Conservation (phyloP, 148 eudicot species). For the Cornus kousa region DNA sequence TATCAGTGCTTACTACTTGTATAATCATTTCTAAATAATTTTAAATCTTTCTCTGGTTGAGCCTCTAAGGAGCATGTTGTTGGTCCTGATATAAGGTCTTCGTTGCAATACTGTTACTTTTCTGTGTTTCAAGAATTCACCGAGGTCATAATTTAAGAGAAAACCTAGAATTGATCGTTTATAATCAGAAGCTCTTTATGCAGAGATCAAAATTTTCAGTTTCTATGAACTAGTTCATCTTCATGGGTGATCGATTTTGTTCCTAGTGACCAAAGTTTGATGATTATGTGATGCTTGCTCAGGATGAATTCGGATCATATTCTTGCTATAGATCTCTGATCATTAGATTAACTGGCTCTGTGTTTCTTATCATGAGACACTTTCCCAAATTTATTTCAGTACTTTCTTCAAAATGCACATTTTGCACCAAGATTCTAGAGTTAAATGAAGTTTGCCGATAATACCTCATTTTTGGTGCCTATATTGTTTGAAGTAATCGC, state of each 20-base stretch:
- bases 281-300: too few relatives aligned
- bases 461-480: too few relatives aligned
- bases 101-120: too few relatives aligned
- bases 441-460: too few relatives aligned
- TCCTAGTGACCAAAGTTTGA: neutral
- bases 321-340: too few relatives aligned
- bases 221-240: neutral
- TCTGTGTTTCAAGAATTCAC: neutral
- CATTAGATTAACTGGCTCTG: too few relatives aligned
- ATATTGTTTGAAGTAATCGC: too few relatives aligned
- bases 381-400: neutral
- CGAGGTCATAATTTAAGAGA: neutral
- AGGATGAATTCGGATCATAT: too few relatives aligned
- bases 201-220: neutral
- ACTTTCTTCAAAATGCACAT: too few relatives aligned
- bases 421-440: too few relatives aligned
- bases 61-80: neutral
- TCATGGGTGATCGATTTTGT: neutral
- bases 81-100: neutral
- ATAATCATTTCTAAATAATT: neutral
- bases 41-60: neutral
- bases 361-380: neutral
- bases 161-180: neutral
- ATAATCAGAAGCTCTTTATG: neutral
- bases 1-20: neutral